Evolutionary conservation across 2,329 filamentous ascomycete species (phyloP), one percentile per base, ranked within the genome.

Genomic region (Aspergillus glaucus): DNA sequence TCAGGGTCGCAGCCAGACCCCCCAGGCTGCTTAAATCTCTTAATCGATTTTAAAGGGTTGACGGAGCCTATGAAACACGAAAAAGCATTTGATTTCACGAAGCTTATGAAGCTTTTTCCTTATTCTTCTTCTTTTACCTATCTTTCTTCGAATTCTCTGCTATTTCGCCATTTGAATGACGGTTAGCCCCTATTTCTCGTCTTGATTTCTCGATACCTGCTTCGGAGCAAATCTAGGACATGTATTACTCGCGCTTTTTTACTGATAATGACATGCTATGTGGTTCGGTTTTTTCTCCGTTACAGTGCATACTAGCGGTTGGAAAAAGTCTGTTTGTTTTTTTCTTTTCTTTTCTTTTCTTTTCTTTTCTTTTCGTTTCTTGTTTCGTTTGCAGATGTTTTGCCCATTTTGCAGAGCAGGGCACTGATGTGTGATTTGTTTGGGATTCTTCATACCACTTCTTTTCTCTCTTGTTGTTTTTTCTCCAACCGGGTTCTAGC

Each of bases 221-320:
- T 30, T 30, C 26, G 26, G 40, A 12, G 48, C 49, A 50, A 55
- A 46, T 57, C 56, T 59, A 62, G 59, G 61, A 57, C 61, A 62
- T 68, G 64, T 69, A 67, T 68, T 66, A 68, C 63, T 66, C 53
- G 50, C 54, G 56, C 22, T 22, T 61, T 55, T 57, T 64, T 59
- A 56, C 57, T 63, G 58, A 60, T 68, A 60, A 67, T 67, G 64
- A 67, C 64, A 67, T 66, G 66, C 66, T 67, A 68, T 58, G 64
- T 67, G 65, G 61, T 58, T 60, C 60, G 9, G 37, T 59, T 55
- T 53, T 57, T 57, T 54, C 49, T 55, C 53, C 56, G 62, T 63
- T 62, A 66, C 63, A 61, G 54, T 65, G 65, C 66, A 69, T 70
- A 61, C 66, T 67, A 69, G 67, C 66, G 65, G 65, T 69, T 69